phyloP scores from a whole-genome alignment of 2,329 filamentous ascomycete species.

The Fusarium graminum region DNA sequence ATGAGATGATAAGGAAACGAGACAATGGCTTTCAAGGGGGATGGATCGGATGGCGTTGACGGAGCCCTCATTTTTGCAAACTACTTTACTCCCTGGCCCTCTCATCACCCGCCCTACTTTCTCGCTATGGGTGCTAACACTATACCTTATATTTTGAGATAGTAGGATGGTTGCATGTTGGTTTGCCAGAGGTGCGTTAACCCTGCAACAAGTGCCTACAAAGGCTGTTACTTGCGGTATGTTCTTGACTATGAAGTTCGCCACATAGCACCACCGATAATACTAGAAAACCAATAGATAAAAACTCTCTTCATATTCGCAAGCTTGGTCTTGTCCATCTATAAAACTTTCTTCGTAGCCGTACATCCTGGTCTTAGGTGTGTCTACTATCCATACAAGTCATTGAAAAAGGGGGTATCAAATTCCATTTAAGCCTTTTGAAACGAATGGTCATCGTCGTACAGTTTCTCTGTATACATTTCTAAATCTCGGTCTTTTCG shows the following conservation, averaged over 20 bases:
- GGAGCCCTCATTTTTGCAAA: constrained; percentile 43
- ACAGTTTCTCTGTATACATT: constrained; percentile 47
- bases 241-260: not conserved
- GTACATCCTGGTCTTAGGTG: not conserved
- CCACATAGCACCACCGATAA: not conserved
- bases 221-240: constrained; percentile 10
- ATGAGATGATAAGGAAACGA: constrained; percentile 28
- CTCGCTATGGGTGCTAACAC: constrained; percentile 45
- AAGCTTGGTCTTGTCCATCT: not conserved
- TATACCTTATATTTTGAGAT: constrained; percentile 29
- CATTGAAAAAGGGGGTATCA: constrained; percentile 50
- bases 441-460: constrained; percentile 46
- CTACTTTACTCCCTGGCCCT: constrained; percentile 36
- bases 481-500: constrained; percentile 74
- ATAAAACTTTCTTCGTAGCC: not conserved
- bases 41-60: constrained; percentile 35
- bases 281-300: not conserved
- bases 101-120: constrained; percentile 4
- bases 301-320: not conserved
- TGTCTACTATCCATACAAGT: constrained; percentile 13
- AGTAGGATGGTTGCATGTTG: constrained; percentile 25
- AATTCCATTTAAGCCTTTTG: constrained; percentile 47
- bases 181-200: constrained; percentile 46
- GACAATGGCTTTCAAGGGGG: constrained; percentile 27
- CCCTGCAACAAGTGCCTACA: constrained; percentile 1